These are phyloP conservation scores for Thelephora aurantiotincta DNA, from an alignment of 768 basidiomycete species.

Conservation along the genomic window DNA sequence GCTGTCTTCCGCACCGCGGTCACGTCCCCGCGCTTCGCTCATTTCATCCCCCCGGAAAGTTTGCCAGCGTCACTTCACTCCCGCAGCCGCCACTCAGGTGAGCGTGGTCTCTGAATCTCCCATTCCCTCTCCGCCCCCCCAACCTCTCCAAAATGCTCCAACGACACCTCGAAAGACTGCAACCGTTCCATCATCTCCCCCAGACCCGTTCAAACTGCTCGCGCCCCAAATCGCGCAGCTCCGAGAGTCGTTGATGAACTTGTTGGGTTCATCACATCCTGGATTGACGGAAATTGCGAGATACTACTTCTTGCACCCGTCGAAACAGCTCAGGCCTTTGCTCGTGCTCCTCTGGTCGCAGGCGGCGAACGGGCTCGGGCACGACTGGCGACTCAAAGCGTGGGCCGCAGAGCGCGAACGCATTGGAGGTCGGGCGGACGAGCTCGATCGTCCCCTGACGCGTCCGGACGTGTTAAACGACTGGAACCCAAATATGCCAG, in stretches of 20 bases:
- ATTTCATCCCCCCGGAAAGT: too few relatives aligned
- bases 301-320: constrained; percentile 82
- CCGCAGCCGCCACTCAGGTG: too few relatives aligned
- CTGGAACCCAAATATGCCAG: constrained; percentile 80
- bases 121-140: too few relatives aligned
- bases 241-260: constrained; percentile 52
- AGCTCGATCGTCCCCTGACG: constrained; percentile 70
- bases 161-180: not conserved
- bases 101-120: too few relatives aligned
- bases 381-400: constrained; percentile 41
- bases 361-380: constrained; percentile 85
- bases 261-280: constrained; percentile 84
- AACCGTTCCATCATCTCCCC: constrained; percentile 13
- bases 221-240: constrained; percentile 60
- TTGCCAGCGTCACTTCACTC: too few relatives aligned
- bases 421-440: constrained; percentile 35
- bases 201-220: constrained; percentile 60
- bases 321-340: constrained; percentile 83
- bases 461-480: constrained; percentile 77
- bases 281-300: constrained; percentile 77
- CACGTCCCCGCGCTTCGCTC: too few relatives aligned
- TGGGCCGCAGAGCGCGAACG: constrained; percentile 49
- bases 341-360: constrained; percentile 81
- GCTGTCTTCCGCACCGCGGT: too few relatives aligned
- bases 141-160: too few relatives aligned